Conservation (phyloP, 106 monocot species). For the Dioscorea zingiberensis region DNA sequence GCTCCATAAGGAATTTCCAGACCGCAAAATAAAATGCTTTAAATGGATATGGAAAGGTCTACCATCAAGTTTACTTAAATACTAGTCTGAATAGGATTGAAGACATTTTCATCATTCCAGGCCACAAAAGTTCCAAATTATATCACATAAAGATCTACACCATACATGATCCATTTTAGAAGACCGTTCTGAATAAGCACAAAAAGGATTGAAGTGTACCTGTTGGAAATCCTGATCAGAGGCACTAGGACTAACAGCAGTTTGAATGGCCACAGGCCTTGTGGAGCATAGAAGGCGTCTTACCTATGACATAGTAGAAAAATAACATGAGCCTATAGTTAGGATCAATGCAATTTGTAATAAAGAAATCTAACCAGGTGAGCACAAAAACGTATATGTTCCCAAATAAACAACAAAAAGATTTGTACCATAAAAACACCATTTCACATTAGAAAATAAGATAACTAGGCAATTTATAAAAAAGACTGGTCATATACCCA, state of each 20-base stretch:
- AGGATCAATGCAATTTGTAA: too few species aligned
- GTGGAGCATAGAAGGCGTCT: slow-evolving; percentile 88
- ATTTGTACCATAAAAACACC: too few species aligned
- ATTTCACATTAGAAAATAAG: too few species aligned
- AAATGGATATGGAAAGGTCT: too few species aligned
- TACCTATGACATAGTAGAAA: slow-evolving; percentile 36
- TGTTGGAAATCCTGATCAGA: slow-evolving; percentile 96
- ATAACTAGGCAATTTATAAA: too few species aligned
- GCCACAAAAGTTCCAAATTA: neutral
- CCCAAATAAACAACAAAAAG: too few species aligned
- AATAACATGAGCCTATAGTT: neutral
- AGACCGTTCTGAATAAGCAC: neutral
- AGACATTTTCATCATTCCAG: neutral
- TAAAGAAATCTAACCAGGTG: too few species aligned
- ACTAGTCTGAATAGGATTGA: neutral
- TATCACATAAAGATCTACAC: neutral
- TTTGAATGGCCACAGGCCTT: slow-evolving; percentile 69
- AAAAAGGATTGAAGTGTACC: slow-evolving; percentile 24
- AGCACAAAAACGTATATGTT: too few species aligned
- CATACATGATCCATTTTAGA: too few species aligned
- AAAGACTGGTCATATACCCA: too few species aligned
- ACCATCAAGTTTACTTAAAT: neutral
- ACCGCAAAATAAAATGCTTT: too few species aligned
- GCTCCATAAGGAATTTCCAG: too few species aligned
- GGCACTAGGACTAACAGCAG: slow-evolving; percentile 65